Evolutionary conservation across 2,329 filamentous ascomycete species (phyloP).

Genomic region (Sclerotiophoma versabilis): DNA sequence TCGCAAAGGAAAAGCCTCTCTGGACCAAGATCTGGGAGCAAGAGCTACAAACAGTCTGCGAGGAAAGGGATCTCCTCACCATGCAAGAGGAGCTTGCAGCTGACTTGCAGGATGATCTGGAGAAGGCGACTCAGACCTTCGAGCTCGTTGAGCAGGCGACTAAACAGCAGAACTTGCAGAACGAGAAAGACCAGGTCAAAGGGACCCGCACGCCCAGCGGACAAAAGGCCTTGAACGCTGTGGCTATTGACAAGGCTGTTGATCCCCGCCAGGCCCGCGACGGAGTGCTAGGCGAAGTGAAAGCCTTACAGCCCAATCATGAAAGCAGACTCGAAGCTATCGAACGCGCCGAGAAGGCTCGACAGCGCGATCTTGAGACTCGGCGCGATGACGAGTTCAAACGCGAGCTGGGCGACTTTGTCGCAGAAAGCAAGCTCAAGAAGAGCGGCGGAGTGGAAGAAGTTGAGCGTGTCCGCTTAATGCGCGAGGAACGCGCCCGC

Average conservation of each 20-base stretch:
- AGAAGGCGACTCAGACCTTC: constrained; percentile 93
- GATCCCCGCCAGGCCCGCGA: constrained; percentile 88
- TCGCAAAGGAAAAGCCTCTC: constrained; percentile 89
- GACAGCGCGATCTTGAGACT: constrained; percentile 85
- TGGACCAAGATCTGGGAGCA: constrained; percentile 99
- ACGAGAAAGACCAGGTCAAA: constrained; percentile 62
- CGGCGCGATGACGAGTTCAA: constrained; percentile 79
- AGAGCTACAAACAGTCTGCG: constrained; percentile 93
- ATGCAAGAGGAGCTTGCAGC: constrained; percentile 95
- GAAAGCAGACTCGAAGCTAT: constrained; percentile 93
- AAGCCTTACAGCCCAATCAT: constrained; percentile 92
- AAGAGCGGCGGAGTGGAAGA: constrained; percentile 97
- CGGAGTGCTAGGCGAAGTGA: constrained; percentile 88
- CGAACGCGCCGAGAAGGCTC: constrained; percentile 90
- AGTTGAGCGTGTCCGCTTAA: constrained; percentile 81
- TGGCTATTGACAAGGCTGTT: constrained; percentile 55
- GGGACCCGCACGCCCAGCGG: constrained; percentile 60
- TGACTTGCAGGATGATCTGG: constrained; percentile 91
- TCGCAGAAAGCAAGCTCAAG: constrained; percentile 89
- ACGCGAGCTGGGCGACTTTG: constrained; percentile 84
- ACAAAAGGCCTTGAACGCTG: constrained; percentile 43
- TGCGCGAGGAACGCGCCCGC: constrained; percentile 85
- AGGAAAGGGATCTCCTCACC: constrained; percentile 91
- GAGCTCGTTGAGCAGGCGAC: constrained; percentile 95
- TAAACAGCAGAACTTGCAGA: constrained; percentile 90